Percentiles rank a stretch among this genome's conserved stretches.
Conservation (phyloP, 208 protist genomes). For the Leptomonas seymouri region DNA sequence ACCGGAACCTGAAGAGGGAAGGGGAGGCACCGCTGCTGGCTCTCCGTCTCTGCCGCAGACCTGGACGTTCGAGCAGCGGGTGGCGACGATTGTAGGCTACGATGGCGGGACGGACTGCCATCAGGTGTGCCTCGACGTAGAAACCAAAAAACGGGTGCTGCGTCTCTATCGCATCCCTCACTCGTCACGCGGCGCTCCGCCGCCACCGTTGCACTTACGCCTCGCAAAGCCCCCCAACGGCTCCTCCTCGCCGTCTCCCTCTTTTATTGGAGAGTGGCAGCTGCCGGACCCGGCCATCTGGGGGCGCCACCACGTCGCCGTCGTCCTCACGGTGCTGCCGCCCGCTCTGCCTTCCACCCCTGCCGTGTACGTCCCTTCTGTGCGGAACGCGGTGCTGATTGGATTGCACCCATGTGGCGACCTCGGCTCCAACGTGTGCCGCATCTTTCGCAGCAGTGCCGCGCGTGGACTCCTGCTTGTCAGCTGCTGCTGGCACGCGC, state of each 20-base stretch:
- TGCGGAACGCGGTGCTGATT: constrained; percentile 71
- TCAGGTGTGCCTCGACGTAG: constrained; percentile 32
- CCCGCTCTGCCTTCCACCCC: constrained; percentile 26
- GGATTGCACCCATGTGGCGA: constrained; percentile 90
- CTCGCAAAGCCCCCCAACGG: not conserved
- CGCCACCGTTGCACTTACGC: not conserved
- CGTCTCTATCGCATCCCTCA: constrained; percentile 23
- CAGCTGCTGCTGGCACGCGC: constrained; percentile 91
- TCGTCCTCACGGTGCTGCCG: constrained; percentile 51
- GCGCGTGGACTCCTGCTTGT: constrained; percentile 81
- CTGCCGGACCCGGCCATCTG: constrained; percentile 33
- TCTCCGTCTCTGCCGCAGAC: not conserved
- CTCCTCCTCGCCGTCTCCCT: not conserved
- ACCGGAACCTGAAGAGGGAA: too few relatives aligned
- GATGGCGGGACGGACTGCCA: constrained; percentile 57
- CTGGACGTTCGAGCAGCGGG: constrained; percentile 20
- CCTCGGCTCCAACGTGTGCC: constrained; percentile 83
- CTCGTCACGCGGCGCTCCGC: not conserved
- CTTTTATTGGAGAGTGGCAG: constrained; percentile 9
- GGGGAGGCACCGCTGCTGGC: too few relatives aligned
- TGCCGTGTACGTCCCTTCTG: constrained; percentile 62
- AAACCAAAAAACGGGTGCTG: constrained; percentile 26
- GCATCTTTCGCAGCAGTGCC: constrained; percentile 51
- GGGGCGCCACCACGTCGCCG: constrained; percentile 22
- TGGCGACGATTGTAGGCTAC: constrained; percentile 62